Evolutionary conservation across 768 basidiomycete species (phyloP), one percentile per base, ranked within the genome.

Genomic region (Atractiella rhizophila): DNA sequence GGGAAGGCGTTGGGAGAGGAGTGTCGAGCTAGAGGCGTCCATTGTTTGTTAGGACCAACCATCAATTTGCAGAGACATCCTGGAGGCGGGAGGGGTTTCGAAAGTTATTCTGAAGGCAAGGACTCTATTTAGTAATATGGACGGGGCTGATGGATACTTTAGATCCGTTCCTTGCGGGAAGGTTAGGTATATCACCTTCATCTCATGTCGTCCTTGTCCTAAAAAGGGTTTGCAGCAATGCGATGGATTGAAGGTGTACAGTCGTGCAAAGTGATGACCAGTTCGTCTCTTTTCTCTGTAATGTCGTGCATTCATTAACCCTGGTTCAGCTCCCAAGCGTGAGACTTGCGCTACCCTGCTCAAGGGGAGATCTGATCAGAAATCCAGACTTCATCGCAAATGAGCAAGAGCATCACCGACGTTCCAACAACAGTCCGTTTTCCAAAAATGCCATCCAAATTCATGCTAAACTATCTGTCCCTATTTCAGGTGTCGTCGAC

Each of bases 391-490:
- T 16, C 20, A 42, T 48, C 19, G 53, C 25, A 16, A 64, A 64
- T 45, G 63, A 65, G 41, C 63, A 64, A 45, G 66, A 66, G 50
- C 57, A 59, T 21, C 45, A 48, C 33, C 48, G 59, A 0, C 46
- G 51, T 18, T 52, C 53, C 7, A 43, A 45, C 38, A 37, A 46
- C 30, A n/a, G 33, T 10, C n/a, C 20, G n/a, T 24, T 43, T 55
- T 42, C 57, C 48, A 16, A 60, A 53, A n/a, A 54, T 48, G 9
- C 54, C 48, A 2, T 76, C 74, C 0, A 69, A 78, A 46, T 68
- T 81, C 1, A 75, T 12, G 19, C 32, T 16, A 19, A 9, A 80
- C 51, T 80, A 85, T 54, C 61, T 75, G 28, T 81, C 78, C 1
- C 61, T 76, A 50, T 76, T 77, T 51, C 74, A 79, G 54, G 63